Conservation (phyloP, 78 protist genomes). For the Dictyostelium intermedium region DNA sequence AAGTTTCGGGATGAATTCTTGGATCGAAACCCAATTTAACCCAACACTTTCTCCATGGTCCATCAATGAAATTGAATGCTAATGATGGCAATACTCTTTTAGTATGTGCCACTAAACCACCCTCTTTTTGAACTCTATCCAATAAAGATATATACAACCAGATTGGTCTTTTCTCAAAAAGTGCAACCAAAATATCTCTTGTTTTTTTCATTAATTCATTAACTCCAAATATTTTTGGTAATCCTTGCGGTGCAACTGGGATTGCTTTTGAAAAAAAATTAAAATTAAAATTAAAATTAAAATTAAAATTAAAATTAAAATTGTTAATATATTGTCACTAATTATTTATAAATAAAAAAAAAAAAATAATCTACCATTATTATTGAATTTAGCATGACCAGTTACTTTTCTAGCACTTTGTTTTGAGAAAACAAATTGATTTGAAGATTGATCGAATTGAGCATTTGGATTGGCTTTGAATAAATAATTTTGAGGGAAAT, state of each 20-base stretch:
- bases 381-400: neutral
- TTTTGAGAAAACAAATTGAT: neutral
- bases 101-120: neutral
- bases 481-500: constrained; percentile 25
- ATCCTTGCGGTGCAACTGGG: neutral
- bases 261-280: neutral
- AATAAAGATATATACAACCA: neutral
- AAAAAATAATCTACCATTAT: too few relatives aligned
- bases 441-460: neutral
- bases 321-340: too few relatives aligned
- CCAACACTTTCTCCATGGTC: constrained; percentile 62
- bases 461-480: constrained; percentile 46
- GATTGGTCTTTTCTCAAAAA: constrained; percentile 33
- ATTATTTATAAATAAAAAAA: too few relatives aligned
- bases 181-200: neutral
- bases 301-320: too few relatives aligned
- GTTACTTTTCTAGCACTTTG: neutral
- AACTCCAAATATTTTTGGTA: neutral
- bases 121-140: constrained; percentile 17
- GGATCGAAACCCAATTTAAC: constrained; percentile 43
- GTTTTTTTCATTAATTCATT: neutral
- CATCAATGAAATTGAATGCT: constrained; percentile 14
- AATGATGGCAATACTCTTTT: neutral
- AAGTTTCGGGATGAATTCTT: neutral
- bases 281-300: too few relatives aligned